Evolutionary conservation across 192 early-diverging fungal species (phyloP).

Genomic region (Paraglomus brasilianum): DNA sequence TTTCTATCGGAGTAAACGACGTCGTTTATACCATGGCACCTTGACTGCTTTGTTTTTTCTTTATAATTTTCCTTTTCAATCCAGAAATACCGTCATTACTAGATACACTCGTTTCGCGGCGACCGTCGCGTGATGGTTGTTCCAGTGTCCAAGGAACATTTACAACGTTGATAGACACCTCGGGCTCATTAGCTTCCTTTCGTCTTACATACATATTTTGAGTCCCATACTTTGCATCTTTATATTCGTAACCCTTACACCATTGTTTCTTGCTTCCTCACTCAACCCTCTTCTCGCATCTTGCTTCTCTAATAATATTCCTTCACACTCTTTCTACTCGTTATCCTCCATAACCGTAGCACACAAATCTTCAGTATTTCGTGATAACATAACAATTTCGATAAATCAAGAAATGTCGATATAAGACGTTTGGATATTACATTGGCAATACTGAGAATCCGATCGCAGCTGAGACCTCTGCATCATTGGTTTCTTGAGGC

Average conservation of each 20-base stretch:
- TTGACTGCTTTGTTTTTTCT: too few relatives aligned
- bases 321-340: conserved; percentile 22
- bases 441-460: conserved; percentile 56
- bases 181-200: neutral
- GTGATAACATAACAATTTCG: conserved; percentile 68
- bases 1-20: too few relatives aligned
- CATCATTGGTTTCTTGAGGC: too few relatives aligned
- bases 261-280: neutral
- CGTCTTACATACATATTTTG: neutral
- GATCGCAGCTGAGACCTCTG: too few relatives aligned
- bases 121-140: too few relatives aligned
- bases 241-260: neutral
- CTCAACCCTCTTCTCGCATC: neutral
- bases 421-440: conserved; percentile 53
- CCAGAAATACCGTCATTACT: too few relatives aligned
- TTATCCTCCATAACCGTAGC: conserved; percentile 27
- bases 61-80: too few relatives aligned
- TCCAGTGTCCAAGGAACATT: neutral
- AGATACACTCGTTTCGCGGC: too few relatives aligned
- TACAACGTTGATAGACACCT: neutral
- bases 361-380: conserved; percentile 53
- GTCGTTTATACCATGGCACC: too few relatives aligned
- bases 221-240: neutral
- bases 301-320: neutral
- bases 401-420: conserved; percentile 58